Conservation (phyloP, 306 rosid species). For the Sophora flavescens region DNA sequence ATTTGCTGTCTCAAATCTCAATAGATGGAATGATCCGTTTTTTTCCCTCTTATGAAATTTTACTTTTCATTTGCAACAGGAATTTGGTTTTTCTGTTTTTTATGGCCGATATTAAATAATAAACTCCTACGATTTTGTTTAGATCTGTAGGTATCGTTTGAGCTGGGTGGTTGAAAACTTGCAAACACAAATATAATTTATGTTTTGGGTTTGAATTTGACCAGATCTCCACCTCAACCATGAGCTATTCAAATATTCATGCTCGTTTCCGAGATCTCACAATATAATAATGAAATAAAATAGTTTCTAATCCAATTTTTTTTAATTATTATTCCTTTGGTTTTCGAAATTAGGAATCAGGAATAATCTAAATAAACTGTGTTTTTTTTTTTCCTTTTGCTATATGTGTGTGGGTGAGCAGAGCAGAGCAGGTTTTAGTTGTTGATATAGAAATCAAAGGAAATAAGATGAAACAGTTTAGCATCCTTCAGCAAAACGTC, state of each 20-base stretch:
- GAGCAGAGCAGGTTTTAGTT: constrained; percentile 48
- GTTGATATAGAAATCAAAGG: constrained; percentile 27
- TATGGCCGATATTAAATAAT: background rate
- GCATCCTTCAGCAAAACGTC: constrained; percentile 65
- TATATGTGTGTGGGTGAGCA: constrained; percentile 26
- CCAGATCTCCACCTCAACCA: constrained; percentile 53
- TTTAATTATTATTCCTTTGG: background rate
- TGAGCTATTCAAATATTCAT: constrained; percentile 34
- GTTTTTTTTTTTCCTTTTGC: background rate
- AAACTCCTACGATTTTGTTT: constrained; percentile 9
- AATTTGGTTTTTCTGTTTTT: background rate
- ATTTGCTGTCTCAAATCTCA: background rate
- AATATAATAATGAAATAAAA: constrained; percentile 3
- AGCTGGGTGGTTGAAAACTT: constrained; percentile 41
- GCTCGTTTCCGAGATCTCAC: constrained; percentile 43
- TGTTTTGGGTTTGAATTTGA: constrained; percentile 44
- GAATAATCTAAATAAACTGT: background rate
- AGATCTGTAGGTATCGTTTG: constrained; percentile 35
- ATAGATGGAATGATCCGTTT: background rate
- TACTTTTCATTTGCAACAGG: background rate
- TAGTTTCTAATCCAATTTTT: constrained; percentile 27
- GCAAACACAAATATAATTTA: constrained; percentile 25
- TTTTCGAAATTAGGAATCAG: background rate
- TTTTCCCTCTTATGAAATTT: background rate
- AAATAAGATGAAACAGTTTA: constrained; percentile 72